These are phyloP conservation scores for Striga asiatica DNA, from an alignment of 257 asterid genomes.

Conservation along the genomic window DNA sequence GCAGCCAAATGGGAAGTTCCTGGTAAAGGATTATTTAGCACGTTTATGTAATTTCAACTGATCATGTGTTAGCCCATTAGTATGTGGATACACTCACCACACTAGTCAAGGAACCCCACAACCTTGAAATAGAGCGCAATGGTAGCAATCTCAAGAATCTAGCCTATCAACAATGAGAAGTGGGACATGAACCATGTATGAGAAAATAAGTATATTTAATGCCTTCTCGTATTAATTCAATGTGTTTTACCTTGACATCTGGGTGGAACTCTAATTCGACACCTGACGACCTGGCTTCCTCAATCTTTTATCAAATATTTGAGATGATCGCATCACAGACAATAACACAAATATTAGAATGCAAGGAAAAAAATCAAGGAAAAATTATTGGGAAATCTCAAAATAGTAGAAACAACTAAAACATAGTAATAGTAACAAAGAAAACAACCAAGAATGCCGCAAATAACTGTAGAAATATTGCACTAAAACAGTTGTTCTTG, in stretches of 20 bases:
- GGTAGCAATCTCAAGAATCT: slow-evolving; percentile 71
- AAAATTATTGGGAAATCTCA: not conserved
- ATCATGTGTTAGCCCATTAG: slow-evolving; percentile 10
- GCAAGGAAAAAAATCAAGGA: not conserved
- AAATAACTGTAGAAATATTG: too few relatives aligned
- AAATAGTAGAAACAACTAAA: not conserved
- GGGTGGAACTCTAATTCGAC: slow-evolving; percentile 73
- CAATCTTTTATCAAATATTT: slow-evolving; percentile 41
- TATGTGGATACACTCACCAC: slow-evolving; percentile 43
- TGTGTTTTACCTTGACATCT: slow-evolving; percentile 62
- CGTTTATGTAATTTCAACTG: not conserved
- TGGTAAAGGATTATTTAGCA: slow-evolving; percentile 29
- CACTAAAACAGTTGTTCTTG: not conserved
- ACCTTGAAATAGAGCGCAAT: slow-evolving; percentile 77
- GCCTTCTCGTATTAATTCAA: not conserved
- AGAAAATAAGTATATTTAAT: not conserved
- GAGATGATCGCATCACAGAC: slow-evolving; percentile 16
- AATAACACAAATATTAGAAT: not conserved
- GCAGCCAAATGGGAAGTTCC: slow-evolving; percentile 85
- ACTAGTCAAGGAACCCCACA: slow-evolving; percentile 66
- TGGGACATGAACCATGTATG: slow-evolving; percentile 1
- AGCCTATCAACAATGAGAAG: slow-evolving; percentile 43
- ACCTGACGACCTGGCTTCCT: slow-evolving; percentile 67
- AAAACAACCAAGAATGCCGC: not conserved
- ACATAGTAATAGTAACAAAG: not conserved